These are phyloP conservation scores for Trichopus zeylanicus DNA, from an alignment of 116 monocot genomes.

Conservation along the genomic window DNA sequence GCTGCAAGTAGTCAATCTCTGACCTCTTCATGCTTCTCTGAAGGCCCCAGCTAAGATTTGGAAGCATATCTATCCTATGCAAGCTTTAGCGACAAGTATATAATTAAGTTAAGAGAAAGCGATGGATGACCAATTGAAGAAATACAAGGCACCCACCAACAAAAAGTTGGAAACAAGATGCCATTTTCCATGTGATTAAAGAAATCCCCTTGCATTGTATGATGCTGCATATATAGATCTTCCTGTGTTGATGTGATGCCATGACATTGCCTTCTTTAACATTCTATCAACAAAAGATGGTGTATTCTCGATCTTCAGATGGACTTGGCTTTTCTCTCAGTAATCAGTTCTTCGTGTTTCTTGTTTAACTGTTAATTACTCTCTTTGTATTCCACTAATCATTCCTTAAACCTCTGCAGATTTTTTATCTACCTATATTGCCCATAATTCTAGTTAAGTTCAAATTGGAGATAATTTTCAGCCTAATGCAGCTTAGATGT, in stretches of 20 bases:
- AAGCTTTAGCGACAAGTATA: background rate
- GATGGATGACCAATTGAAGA: background rate
- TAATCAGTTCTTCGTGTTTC: no score
- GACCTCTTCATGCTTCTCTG: background rate
- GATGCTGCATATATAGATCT: background rate
- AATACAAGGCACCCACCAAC: background rate
- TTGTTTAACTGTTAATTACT: no score
- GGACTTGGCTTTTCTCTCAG: no score
- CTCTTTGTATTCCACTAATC: no score
- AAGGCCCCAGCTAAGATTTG: background rate
- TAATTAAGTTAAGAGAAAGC: background rate
- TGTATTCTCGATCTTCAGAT: no score
- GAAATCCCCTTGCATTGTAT: background rate
- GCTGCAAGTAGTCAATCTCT: background rate
- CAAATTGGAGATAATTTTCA: no score
- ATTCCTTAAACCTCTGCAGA: no score
- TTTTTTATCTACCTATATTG: no score
- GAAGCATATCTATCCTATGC: conserved; percentile 2
- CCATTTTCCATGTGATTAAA: background rate
- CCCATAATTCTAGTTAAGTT: no score
- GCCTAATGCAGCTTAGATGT: background rate
- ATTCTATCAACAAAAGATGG: background rate
- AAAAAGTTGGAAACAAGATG: background rate
- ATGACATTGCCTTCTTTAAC: background rate
- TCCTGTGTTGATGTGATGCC: background rate